These are phyloP conservation scores for Canavalia gladiata DNA, from an alignment of 306 rosid genomes.

Conservation along the genomic window DNA sequence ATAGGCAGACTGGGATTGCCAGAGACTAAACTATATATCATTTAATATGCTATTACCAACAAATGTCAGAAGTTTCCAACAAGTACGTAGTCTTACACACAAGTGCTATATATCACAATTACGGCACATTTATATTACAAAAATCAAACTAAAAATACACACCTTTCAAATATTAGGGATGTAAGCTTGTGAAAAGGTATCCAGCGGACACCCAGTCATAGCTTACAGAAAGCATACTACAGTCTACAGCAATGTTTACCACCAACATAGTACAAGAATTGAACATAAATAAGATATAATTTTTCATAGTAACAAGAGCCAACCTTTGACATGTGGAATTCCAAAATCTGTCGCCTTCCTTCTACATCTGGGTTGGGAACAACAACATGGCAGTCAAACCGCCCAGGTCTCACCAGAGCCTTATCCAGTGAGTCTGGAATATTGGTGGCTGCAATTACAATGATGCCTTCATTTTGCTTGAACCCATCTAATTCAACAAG, in stretches of 20 bases:
- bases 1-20: background rate
- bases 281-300: too few species aligned
- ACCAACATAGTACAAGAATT: too few species aligned
- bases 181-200: too few species aligned
- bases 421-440: slow-evolving; percentile 88
- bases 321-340: slow-evolving; percentile 91
- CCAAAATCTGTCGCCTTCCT: slow-evolving; percentile 95
- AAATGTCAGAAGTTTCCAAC: too few species aligned
- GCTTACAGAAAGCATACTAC: too few species aligned
- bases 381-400: slow-evolving; percentile 88
- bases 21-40: background rate
- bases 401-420: slow-evolving; percentile 97
- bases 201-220: too few species aligned
- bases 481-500: slow-evolving; percentile 96
- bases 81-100: too few species aligned
- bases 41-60: background rate
- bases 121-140: too few species aligned
- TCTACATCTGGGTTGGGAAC: slow-evolving; percentile 97
- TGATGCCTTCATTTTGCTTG: slow-evolving; percentile 94
- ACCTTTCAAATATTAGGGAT: background rate
- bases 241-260: too few species aligned
- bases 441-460: slow-evolving; percentile 97
- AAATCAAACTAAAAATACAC: background rate
- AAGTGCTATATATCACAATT: too few species aligned
- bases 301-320: too few species aligned